Evolutionary conservation across 176 grass and related monocot species (phyloP).

Genomic region (Musa schizocarpa): DNA sequence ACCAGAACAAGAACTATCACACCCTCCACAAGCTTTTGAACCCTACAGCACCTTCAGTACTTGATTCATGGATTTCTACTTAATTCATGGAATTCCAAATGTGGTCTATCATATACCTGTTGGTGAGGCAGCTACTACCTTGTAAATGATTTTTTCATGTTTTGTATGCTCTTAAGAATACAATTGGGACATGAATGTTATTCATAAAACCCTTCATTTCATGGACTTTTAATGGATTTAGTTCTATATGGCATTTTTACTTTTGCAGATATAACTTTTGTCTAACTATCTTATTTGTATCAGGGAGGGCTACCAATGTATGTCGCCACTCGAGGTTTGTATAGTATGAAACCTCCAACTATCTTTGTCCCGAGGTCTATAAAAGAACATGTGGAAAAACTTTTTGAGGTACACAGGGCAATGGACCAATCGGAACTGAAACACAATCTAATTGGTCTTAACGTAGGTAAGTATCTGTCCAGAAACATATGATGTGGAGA

Average conservation of each 20-base stretch:
- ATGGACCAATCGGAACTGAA: constrained; percentile 91
- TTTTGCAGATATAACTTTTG: neutral
- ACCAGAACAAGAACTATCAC: no score
- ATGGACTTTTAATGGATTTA: no score
- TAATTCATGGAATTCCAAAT: neutral
- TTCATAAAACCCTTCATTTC: neutral
- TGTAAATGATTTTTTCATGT: neutral
- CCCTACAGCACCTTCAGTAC: neutral
- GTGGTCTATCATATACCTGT: neutral
- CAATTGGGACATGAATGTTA: neutral
- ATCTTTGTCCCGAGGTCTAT: constrained; percentile 74
- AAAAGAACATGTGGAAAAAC: constrained; percentile 46
- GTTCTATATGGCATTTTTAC: no score
- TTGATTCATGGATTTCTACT: neutral
- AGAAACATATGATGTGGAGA: neutral
- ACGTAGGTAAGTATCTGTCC: constrained; percentile 30
- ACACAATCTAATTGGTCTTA: constrained; percentile 60
- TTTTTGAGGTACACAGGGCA: constrained; percentile 78
- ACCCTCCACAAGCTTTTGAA: no score
- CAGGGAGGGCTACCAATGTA: constrained; percentile 91
- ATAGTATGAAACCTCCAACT: constrained; percentile 63
- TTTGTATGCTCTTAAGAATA: neutral
- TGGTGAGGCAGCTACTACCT: neutral
- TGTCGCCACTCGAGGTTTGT: constrained; percentile 81
- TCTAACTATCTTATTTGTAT: constrained; percentile 1